phyloP scores from a whole-genome alignment of 495 filamentous ascomycete genomes.

The Aspergillus hancockii region DNA sequence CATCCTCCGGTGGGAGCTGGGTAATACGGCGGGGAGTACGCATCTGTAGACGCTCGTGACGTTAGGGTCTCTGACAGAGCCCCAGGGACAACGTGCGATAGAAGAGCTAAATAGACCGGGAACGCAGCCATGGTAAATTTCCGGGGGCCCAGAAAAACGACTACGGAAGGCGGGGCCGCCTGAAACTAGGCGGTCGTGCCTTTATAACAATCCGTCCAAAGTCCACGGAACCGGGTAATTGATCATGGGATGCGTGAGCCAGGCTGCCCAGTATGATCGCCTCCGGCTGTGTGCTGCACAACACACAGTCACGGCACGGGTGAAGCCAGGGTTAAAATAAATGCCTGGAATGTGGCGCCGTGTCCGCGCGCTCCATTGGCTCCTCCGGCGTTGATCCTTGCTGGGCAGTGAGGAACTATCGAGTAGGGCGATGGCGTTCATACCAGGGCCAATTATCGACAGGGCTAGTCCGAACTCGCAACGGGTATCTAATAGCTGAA shows the following conservation, averaged over 20 bases:
- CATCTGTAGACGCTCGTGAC: conserved; percentile 10
- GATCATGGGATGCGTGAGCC: background rate
- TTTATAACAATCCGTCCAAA: background rate
- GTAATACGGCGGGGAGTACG: conserved; percentile 67
- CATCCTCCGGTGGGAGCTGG: conserved; percentile 81
- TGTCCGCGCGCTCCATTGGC: background rate
- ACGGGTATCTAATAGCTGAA: background rate
- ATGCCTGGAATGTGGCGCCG: background rate
- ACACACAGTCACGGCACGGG: background rate
- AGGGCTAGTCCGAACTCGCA: background rate
- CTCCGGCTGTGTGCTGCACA: background rate
- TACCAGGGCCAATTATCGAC: background rate
- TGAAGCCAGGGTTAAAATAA: background rate
- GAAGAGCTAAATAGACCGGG: background rate
- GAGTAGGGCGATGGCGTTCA: background rate
- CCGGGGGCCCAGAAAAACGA: background rate
- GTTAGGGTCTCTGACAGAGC: background rate
- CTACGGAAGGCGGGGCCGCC: background rate
- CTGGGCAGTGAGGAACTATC: background rate
- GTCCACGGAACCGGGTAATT: background rate
- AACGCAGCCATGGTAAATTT: conserved; percentile 1
- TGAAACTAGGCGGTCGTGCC: background rate
- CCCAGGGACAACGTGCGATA: background rate
- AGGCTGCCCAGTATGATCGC: background rate
- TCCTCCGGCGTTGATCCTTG: background rate